Conservation (phyloP, 805 yeast genomes). For the Candida manassasensis region DNA sequence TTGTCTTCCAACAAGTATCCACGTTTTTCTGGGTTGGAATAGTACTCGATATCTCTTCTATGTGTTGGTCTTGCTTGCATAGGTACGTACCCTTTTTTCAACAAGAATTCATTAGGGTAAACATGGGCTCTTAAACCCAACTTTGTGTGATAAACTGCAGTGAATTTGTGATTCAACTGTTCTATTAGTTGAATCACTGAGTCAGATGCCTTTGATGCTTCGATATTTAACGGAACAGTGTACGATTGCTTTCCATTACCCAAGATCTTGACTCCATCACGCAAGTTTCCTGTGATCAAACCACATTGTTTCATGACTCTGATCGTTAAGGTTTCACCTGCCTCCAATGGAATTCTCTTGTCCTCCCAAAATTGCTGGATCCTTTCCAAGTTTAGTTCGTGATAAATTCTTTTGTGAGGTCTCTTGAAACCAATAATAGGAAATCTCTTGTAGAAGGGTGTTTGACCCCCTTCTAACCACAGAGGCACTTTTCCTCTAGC, state of each 20-base stretch:
- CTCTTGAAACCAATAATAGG: slow-evolving; percentile 87
- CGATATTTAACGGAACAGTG: slow-evolving; percentile 64
- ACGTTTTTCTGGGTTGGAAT: slow-evolving; percentile 63
- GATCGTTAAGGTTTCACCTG: slow-evolving; percentile 68
- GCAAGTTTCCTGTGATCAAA: slow-evolving; percentile 62
- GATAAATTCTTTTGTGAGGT: slow-evolving; percentile 48
- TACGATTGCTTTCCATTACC: slow-evolving; percentile 55
- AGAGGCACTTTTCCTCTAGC: slow-evolving; percentile 87
- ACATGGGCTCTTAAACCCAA: slow-evolving; percentile 72
- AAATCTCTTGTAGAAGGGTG: slow-evolving; percentile 78
- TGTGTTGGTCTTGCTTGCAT: slow-evolving; percentile 80
- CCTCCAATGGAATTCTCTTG: slow-evolving; percentile 56
- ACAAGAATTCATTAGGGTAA: slow-evolving; percentile 63
- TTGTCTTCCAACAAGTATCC: slow-evolving; percentile 61
- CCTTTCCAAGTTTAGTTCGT: slow-evolving; percentile 60
- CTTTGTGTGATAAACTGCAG: slow-evolving; percentile 60
- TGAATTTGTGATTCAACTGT: slow-evolving; percentile 64
- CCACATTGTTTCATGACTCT: slow-evolving; percentile 72
- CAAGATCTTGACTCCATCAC: slow-evolving; percentile 77
- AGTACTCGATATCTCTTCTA: slow-evolving; percentile 74
- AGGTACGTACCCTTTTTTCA: slow-evolving; percentile 76
- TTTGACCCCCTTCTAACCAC: slow-evolving; percentile 99
- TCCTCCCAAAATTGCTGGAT: slow-evolving; percentile 67
- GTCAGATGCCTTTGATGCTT: slow-evolving; percentile 75
- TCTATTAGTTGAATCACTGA: slow-evolving; percentile 74